These are phyloP conservation scores for Fusarium multiceps DNA, from an alignment of 2,329 filamentous ascomycete genomes.

Conservation along the genomic window DNA sequence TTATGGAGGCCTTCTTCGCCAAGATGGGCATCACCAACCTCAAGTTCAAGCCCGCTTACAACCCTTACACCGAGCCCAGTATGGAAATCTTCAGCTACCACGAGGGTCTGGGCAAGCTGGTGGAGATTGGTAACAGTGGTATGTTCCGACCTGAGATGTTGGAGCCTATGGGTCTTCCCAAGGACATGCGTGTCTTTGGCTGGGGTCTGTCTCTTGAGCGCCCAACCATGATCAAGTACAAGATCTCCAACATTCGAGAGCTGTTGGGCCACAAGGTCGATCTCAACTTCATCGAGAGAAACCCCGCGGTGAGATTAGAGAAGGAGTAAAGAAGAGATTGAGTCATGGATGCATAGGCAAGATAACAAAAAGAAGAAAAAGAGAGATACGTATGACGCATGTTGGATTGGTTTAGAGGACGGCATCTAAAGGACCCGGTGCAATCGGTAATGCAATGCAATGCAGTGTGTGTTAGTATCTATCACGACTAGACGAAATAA, in stretches of 20 bases:
- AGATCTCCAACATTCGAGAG: slow-evolving; percentile 90
- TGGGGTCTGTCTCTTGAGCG: slow-evolving; percentile 93
- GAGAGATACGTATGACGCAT: slow-evolving; percentile 16
- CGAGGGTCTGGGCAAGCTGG: slow-evolving; percentile 86
- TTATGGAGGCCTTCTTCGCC: slow-evolving; percentile 94
- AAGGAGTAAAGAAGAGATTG: slow-evolving; percentile 68
- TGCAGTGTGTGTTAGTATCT: background rate
- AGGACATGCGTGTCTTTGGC: slow-evolving; percentile 92
- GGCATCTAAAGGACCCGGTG: slow-evolving; percentile 28
- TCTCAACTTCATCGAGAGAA: slow-evolving; percentile 89
- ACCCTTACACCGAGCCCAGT: slow-evolving; percentile 92
- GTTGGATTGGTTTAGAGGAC: slow-evolving; percentile 7
- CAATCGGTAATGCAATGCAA: slow-evolving; percentile 2
- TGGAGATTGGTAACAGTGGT: slow-evolving; percentile 97
- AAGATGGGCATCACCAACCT: slow-evolving; percentile 91
- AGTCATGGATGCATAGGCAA: background rate
- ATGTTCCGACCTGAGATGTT: slow-evolving; percentile 99
- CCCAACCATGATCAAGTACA: slow-evolving; percentile 98
- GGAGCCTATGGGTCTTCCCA: slow-evolving; percentile 91
- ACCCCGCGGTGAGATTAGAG: slow-evolving; percentile 89
- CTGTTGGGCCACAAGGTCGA: slow-evolving; percentile 96
- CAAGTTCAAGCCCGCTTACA: slow-evolving; percentile 97
- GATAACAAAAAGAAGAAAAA: slow-evolving; percentile 6
- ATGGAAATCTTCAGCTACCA: slow-evolving; percentile 99
- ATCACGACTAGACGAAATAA: slow-evolving; percentile 42